Conservation (phyloP, 805 yeast species). For the Ascoidea tarda region DNA sequence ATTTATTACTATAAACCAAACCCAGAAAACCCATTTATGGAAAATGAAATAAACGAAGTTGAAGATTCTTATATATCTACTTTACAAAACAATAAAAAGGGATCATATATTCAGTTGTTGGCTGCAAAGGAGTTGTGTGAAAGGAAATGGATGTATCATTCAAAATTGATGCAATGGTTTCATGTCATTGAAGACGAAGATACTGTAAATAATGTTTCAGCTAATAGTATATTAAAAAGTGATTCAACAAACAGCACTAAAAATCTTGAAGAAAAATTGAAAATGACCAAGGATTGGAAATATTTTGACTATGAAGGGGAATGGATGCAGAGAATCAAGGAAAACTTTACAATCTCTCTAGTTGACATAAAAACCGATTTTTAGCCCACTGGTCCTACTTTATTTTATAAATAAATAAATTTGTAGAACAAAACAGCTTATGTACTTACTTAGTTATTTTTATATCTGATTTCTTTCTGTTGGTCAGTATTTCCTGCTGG, state of each 20-base stretch:
- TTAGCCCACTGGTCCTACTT: background rate
- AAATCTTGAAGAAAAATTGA: slow-evolving; percentile 26
- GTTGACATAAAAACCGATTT: background rate
- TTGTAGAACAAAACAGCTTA: background rate
- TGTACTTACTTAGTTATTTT: too few relatives aligned
- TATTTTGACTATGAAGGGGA: slow-evolving; percentile 73
- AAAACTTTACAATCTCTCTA: background rate
- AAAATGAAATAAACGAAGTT: background rate
- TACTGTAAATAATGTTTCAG: slow-evolving; percentile 15
- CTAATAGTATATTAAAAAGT: background rate
- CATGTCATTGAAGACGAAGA: slow-evolving; percentile 46
- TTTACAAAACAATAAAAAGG: slow-evolving; percentile 24
- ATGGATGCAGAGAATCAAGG: slow-evolving; percentile 21
- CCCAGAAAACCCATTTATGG: slow-evolving; percentile 12
- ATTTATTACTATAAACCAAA: slow-evolving; percentile 18
- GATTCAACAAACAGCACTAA: slow-evolving; percentile 12
- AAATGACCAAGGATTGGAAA: slow-evolving; percentile 38
- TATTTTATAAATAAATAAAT: too few relatives aligned
- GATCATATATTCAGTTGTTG: slow-evolving; percentile 53
- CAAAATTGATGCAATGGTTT: slow-evolving; percentile 68
- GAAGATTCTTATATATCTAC: slow-evolving; percentile 2
- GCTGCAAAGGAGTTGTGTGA: slow-evolving; percentile 69
- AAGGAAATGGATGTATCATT: slow-evolving; percentile 63
- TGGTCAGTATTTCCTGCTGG: too few relatives aligned
- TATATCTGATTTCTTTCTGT: too few relatives aligned